Evolutionary conservation across 148 eudicot species (phyloP).

Genomic region (Euryodendron excelsum): DNA sequence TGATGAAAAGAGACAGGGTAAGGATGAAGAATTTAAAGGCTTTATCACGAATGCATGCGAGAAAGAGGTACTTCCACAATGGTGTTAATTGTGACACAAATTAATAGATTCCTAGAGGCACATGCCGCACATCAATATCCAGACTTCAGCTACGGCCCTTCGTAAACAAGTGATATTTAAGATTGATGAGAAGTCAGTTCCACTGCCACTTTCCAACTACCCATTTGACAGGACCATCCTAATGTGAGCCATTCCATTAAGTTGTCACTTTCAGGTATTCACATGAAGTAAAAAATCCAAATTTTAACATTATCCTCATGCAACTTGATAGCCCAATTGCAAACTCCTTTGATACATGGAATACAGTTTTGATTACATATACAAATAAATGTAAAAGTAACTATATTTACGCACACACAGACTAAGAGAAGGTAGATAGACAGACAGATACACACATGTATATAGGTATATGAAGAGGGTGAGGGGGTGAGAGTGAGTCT

Average conservation of each 20-base stretch:
- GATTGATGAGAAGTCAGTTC: neutral
- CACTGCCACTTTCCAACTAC: neutral
- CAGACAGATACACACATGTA: neutral
- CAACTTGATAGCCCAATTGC: neutral
- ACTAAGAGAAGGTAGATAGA: neutral
- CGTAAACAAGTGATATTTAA: neutral
- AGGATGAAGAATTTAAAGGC: neutral
- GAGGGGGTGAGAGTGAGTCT: neutral
- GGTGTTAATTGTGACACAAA: neutral
- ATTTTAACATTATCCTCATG: neutral
- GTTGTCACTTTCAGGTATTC: neutral
- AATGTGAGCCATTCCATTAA: neutral
- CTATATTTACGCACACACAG: neutral
- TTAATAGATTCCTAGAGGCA: neutral
- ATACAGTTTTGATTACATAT: neutral
- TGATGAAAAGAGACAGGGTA: neutral
- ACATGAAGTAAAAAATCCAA: neutral
- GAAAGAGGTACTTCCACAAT: neutral
- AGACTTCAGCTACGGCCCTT: neutral
- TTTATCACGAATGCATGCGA: slow-evolving; percentile 1
- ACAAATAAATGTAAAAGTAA: neutral
- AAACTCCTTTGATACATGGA: neutral
- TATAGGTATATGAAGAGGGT: neutral
- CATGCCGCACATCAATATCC: too few relatives aligned
- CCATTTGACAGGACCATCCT: too few relatives aligned